Evolutionary conservation across 2,329 filamentous ascomycete genomes (phyloP), one percentile per base, ranked within the genome.

Genomic region (Aspergillus puulaauensis): DNA sequence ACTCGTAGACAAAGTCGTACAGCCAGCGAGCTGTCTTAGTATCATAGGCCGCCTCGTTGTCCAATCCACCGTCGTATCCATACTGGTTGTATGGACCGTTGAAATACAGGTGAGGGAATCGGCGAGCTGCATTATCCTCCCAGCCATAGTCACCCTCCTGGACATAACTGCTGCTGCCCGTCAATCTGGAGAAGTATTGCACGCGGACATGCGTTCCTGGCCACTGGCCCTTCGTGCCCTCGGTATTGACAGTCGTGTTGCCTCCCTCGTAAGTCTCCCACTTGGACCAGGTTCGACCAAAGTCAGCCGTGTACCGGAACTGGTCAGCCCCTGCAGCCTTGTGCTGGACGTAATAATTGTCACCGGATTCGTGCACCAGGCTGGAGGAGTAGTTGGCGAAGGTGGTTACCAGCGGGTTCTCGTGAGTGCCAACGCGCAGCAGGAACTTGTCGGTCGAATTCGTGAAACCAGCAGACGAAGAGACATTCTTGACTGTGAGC

Each of bases 31-130:
- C 72, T 71, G 31, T 77, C 74, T 44, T 83, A 77, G 19, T 75
- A 1, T 31, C 27, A 3, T 31, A 31, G 27, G 27, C 66, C 73
- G 88, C 81, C 6, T 73, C 61, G 55, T 86, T 86, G 2, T 75
- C 68, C 19, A 88, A 66, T 2, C 86, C 86, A 24, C 79, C 77
- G 66, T 89, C 86, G 65, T 82, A 88, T 14, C 86, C 86, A 64
- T 83, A 89, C 58, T 84, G 77, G 65, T 89, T 89, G 71, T 82
- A 88, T 0, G 79, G 77, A 1, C 86, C 86, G 50, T 88, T 83
- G 48, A 84, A 79, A 66, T 83, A 86, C 8, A 88, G 71, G 68
- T 88, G 85, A 5, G 86, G 86, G 66, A 84, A 86, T 11, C 27
- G 8, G 27, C 83, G 79, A 50, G 85, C 76, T 9, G 76, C 72